Evolutionary conservation across 352 stramenopile genomes (phyloP), one percentile per base, ranked within the genome.

Genomic region (Phytophthora citricola): DNA sequence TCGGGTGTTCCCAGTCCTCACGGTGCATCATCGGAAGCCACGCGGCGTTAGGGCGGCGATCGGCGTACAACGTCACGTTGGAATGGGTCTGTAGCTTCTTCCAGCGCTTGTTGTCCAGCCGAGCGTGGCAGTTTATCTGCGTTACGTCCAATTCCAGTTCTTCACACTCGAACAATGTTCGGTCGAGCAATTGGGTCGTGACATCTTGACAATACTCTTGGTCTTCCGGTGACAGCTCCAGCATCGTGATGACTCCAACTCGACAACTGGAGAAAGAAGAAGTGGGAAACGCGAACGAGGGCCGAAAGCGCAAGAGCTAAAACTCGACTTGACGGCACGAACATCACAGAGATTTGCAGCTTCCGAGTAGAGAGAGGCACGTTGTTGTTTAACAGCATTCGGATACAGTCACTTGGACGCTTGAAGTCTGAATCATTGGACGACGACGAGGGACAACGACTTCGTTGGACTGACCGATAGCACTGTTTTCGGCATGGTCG

Each of bases 51-150:
- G 63, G 46, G 9, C 39, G 51, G 5, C 63, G 63, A 38, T 71
- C 63, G 3, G 63, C 55, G 56, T 71, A 71, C 49, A 71, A 41
- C 31, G 56, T 71, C 15, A 71, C 38, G 32, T 57, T 52, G 10
- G 48, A 20, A 9, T 66, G 47, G 3, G 63, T 51, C 36, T 71
- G 55, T 11, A 71, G 63, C 40, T 71, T 71, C 49, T 66, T 71
- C 63, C 63, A 71, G 6, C 56, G 63, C 12, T 24, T 58, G 1
- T 40, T 55, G n/a, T 71, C 43, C 31, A 71, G 43, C 4, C 24
- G 22, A 17, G 48, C 55, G 26, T 71, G 56, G 26, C 44, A 49
- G n/a, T n/a, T 49, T 1, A 27, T 10, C 11, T 26, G 14, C 5
- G 17, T 17, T 8, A 38, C 41, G 31, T 55, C 57, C n/a, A 71